Evolutionary conservation across 78 protist genomes (phyloP).

Genomic region (Diacronema lutheri): DNA sequence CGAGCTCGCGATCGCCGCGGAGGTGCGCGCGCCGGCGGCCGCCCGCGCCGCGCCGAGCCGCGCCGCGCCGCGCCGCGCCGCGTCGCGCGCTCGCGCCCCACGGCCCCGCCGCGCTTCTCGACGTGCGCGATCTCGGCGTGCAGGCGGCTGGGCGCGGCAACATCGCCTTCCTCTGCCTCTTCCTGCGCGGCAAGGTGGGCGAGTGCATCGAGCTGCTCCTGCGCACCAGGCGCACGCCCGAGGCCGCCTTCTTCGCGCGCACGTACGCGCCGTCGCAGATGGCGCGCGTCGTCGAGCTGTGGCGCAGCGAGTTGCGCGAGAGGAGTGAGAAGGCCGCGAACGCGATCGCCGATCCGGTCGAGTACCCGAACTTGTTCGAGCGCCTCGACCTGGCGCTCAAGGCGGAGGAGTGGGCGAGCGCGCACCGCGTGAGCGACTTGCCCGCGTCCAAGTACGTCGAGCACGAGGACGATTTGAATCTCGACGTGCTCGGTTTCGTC

Average conservation of each 20-base stretch:
- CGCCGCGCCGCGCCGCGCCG: not conserved
- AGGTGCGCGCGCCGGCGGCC: not conserved
- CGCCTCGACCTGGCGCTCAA: slow-evolving; percentile 28
- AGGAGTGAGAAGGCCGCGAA: slow-evolving; percentile 13
- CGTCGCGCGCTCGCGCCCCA: not conserved
- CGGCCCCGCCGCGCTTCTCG: not conserved
- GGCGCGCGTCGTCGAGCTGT: not conserved
- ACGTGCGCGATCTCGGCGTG: not conserved
- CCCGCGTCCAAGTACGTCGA: not conserved
- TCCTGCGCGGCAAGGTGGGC: slow-evolving; percentile 36
- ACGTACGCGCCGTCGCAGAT: slow-evolving; percentile 65
- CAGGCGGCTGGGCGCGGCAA: not conserved
- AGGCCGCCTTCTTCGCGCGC: slow-evolving; percentile 91
- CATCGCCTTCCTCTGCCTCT: slow-evolving; percentile 21
- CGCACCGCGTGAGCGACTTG: not conserved
- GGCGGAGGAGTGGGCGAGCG: not conserved
- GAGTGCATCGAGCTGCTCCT: slow-evolving; percentile 73
- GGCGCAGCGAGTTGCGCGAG: slow-evolving; percentile 19
- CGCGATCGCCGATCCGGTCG: slow-evolving; percentile 69
- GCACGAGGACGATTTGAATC: not conserved
- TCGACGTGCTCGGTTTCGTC: not conserved
- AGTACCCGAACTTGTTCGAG: slow-evolving; percentile 77
- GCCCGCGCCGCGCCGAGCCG: too few relatives aligned
- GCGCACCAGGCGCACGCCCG: slow-evolving; percentile 67
- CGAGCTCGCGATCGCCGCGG: slow-evolving; percentile 25